Evolutionary conservation across 2,329 filamentous ascomycete species (phyloP), one percentile per base, ranked within the genome.

Genomic region (Curvularia eragrostidis): DNA sequence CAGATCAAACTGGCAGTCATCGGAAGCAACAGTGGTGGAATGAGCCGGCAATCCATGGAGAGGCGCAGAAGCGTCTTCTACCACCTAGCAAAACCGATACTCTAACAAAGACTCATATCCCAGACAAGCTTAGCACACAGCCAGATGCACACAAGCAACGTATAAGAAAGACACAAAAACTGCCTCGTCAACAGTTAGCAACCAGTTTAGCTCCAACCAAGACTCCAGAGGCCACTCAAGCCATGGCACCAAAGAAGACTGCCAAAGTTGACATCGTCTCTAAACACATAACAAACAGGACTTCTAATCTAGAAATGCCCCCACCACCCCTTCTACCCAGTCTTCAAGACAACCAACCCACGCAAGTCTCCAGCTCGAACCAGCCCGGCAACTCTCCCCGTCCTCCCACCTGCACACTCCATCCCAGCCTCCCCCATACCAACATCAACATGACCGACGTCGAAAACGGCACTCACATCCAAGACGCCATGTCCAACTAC

Each of bases 361-460:
- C 3, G 6, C 41, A 26, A 26, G 23, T 10, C n/a, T 18, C 26
- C 9, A 19, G 3, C 9, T 3, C 9, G 2, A 6, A 7, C 7
- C 12, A 24, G 4, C 13, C 15, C 15, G 24, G 9, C 7, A 12
- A 12, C n/a, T 12, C 12, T 21, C 39, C 39, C 19, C 6, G 3
- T 15, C 19, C 39, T 15, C 12, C 26, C 21, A 26, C 18, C 8
- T 12, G 8, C 9, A 3, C 43, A 26, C 41, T 18, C 19, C 18
- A 4, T 15, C 3, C 34, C 30, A 3, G 26, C 30, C n/a, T 3
- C 30, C 19, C 3, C 19, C 6, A 8, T 24, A 15, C 21, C 26
- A 48, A 19, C 13, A 21, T 52, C 6, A n/a, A 19, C 6, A 48
- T 55, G 21, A 24, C 52, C 10, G 36, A 52, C 21, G 26, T 55